phyloP scores from a whole-genome alignment of 176 grass and related monocot species.

The Carex pumila region DNA sequence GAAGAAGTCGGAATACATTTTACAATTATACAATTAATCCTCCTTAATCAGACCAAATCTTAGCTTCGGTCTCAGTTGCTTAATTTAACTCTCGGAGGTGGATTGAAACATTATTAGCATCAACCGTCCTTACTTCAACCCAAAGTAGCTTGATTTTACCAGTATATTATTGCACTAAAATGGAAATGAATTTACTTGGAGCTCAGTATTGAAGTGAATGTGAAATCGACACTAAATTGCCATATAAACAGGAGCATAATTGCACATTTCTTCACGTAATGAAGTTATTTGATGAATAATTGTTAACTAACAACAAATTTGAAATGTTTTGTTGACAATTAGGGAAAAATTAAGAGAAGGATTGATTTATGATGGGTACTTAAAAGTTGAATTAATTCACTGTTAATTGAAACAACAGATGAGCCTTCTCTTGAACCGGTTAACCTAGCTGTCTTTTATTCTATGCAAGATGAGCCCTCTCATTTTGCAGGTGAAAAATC shows the following conservation, averaged over 20 bases:
- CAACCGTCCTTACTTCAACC: too few species aligned
- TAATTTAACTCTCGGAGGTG: neutral
- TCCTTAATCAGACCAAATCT: neutral
- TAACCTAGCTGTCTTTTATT: too few species aligned
- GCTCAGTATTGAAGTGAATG: neutral
- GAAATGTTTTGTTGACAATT: neutral
- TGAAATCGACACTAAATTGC: neutral
- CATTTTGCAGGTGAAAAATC: neutral
- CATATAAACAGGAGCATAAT: neutral
- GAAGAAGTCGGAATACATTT: too few species aligned
- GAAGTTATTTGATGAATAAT: neutral
- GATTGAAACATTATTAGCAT: too few species aligned
- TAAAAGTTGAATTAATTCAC: neutral
- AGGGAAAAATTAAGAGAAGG: neutral
- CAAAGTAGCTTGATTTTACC: too few species aligned
- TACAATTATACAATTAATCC: neutral
- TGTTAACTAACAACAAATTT: neutral
- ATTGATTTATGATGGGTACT: neutral
- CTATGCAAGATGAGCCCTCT: slow-evolving; percentile 32
- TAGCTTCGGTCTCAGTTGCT: neutral
- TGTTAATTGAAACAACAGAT: slow-evolving; percentile 46
- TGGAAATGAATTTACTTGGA: neutral
- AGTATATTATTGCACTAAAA: too few species aligned
- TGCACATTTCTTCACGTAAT: neutral
- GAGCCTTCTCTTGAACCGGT: slow-evolving; percentile 33